phyloP scores from a whole-genome alignment of 1,139 yeast genomes.

The Candida smagusa region DNA sequence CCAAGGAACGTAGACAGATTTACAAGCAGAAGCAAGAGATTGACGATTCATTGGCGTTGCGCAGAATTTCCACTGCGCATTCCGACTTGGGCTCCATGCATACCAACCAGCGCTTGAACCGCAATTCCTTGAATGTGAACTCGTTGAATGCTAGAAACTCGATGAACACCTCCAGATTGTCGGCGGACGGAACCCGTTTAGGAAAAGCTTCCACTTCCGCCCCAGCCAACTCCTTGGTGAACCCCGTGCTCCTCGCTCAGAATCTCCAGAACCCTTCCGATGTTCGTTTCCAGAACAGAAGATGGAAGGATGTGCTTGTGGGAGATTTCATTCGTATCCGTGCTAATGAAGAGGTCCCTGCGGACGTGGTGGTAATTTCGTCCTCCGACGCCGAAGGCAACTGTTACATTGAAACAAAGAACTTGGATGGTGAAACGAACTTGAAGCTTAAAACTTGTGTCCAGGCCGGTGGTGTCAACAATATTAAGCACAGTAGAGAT shows the following conservation, averaged over 20 bases:
- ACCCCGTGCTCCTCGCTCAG: conserved; percentile 26
- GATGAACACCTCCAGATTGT: not conserved
- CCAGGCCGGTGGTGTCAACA: conserved; percentile 56
- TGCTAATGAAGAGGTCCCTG: conserved; percentile 90
- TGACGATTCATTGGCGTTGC: conserved; percentile 29
- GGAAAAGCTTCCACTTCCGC: conserved; percentile 7
- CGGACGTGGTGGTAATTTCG: conserved; percentile 76
- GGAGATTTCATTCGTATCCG: conserved; percentile 87
- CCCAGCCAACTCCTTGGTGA: conserved; percentile 29
- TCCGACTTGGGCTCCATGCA: conserved; percentile 21
- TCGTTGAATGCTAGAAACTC: not conserved
- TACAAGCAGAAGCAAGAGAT: conserved; percentile 24
- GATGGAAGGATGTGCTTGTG: conserved; percentile 86
- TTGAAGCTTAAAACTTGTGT: conserved; percentile 77
- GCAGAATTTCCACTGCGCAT: conserved; percentile 38
- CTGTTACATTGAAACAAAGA: conserved; percentile 91
- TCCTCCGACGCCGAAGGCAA: conserved; percentile 88
- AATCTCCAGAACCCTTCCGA: conserved; percentile 14
- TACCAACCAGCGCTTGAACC: conserved; percentile 4
- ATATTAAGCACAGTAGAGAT: conserved; percentile 65
- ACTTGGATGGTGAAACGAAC: conserved; percentile 95
- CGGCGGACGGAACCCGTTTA: not conserved
- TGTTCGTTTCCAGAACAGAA: conserved; percentile 57
- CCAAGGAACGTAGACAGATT: conserved; percentile 25
- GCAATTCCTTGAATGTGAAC: conserved; percentile 2